phyloP scores from a whole-genome alignment of 1,284 basidiomycete species.

The Ceratobasidium theobromae region DNA sequence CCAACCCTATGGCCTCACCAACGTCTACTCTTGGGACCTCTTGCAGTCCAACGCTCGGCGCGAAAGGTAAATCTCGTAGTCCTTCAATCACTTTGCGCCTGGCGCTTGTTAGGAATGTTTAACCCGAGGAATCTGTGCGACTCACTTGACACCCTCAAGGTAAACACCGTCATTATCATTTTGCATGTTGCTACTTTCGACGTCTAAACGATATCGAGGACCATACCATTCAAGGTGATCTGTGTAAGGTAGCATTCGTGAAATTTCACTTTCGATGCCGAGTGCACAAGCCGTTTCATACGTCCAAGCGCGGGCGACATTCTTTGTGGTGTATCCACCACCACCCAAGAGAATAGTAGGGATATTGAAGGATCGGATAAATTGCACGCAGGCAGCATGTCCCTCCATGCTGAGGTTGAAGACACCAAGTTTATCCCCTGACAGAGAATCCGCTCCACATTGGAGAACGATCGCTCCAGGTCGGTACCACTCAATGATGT shows the following conservation, averaged over 20 bases:
- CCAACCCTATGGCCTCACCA: conserved; percentile 61
- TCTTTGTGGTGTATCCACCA: conserved; percentile 95
- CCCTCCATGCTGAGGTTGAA: conserved; percentile 97
- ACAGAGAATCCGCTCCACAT: conserved; percentile 93
- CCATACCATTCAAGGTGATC: conserved; percentile 99
- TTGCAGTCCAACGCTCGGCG: conserved; percentile 87
- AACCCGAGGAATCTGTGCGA: conserved; percentile 30
- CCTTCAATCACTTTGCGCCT: conserved; percentile 77
- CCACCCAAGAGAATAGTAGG: conserved; percentile 93
- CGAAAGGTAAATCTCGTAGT: conserved; percentile 72
- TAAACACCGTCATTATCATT: conserved; percentile 87
- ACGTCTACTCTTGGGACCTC: conserved; percentile 72
- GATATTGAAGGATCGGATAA: conserved; percentile 80
- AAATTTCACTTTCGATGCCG: conserved; percentile 75
- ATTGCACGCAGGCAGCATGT: conserved; percentile 90
- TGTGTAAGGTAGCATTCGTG: conserved; percentile 88
- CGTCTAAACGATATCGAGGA: conserved; percentile 91
- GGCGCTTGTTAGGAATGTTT: conserved; percentile 19
- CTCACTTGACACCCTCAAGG: conserved; percentile 76
- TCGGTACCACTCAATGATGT: conserved; percentile 87
- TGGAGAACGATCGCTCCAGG: conserved; percentile 92
- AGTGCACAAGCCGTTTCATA: conserved; percentile 96
- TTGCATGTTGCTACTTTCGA: conserved; percentile 90
- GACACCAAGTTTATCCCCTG: conserved; percentile 94
- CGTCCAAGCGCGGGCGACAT: conserved; percentile 93